Conservation (phyloP, 805 yeast species). For the Sugiyamaella qingdaonensis region DNA sequence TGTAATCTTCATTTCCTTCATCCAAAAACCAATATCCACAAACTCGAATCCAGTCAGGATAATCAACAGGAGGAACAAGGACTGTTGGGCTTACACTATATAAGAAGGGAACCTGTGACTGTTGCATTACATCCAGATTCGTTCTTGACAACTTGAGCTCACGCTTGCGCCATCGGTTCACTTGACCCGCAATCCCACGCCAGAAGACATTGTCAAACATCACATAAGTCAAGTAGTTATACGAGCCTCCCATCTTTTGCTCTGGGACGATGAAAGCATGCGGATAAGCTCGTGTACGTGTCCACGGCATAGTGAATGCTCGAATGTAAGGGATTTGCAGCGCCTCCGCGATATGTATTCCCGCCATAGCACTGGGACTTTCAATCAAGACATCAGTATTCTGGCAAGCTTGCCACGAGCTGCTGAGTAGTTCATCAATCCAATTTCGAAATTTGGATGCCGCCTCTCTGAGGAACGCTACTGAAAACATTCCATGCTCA, state of each 20-base stretch:
- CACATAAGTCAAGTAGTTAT: conserved; percentile 87
- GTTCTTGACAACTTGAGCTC: conserved; percentile 64
- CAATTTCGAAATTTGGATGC: conserved; percentile 72
- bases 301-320: conserved; percentile 99
- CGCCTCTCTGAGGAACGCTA: conserved; percentile 79
- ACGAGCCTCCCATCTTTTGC: conserved; percentile 87
- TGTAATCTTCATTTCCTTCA: conserved; percentile 49
- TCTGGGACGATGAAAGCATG: conserved; percentile 96
- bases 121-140: conserved; percentile 64
- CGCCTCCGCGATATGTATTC: conserved; percentile 93
- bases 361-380: conserved; percentile 96
- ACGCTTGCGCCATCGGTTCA: conserved; percentile 81
- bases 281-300: conserved; percentile 90
- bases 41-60: conserved; percentile 91
- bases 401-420: conserved; percentile 88
- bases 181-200: conserved; percentile 85
- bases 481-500: conserved; percentile 80
- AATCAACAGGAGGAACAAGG: conserved; percentile 89
- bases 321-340: conserved; percentile 83
- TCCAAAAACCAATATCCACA: conserved; percentile 95
- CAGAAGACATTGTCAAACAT: conserved; percentile 90
- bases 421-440: conserved; percentile 65
- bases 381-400: conserved; percentile 78
- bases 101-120: conserved; percentile 76
- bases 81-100: conserved; percentile 86